A percentile compares a stretch with the other conserved stretches of the same genome.
These are phyloP conservation scores for Backusella mclennaniae DNA, from an alignment of 192 early-diverging fungal species.

Conservation along the genomic window DNA sequence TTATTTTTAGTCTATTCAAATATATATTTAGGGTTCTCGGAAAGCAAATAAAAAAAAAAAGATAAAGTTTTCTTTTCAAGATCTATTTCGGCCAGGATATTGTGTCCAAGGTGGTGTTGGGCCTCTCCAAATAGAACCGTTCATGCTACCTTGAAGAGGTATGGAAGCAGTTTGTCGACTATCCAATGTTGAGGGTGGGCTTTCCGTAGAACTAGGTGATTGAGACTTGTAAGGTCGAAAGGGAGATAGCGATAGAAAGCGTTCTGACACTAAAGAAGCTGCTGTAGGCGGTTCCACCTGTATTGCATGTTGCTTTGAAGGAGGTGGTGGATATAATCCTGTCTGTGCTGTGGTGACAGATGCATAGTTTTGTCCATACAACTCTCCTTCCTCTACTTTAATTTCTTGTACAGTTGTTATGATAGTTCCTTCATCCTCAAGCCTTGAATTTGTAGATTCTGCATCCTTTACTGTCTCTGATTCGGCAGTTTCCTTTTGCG, in stretches of 20 bases:
- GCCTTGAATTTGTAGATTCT: not conserved
- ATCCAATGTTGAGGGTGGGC: not conserved
- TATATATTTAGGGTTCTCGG: not conserved
- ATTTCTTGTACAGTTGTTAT: not conserved
- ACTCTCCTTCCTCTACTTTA: not conserved
- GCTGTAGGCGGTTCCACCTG: not conserved
- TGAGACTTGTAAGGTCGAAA: not conserved
- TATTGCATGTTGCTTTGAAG: not conserved
- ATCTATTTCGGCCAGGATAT: not conserved
- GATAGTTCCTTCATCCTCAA: not conserved
- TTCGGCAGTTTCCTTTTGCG: not conserved
- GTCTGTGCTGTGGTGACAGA: not conserved
- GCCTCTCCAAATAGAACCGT: not conserved
- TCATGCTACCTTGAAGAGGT: not conserved
- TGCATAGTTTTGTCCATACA: conserved; percentile 8
- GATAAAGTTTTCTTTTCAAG: not conserved
- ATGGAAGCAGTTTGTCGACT: not conserved
- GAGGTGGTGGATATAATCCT: conserved; percentile 4
- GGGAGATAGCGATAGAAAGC: not conserved
- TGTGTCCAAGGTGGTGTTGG: conserved; percentile 12
- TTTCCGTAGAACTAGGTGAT: not conserved
- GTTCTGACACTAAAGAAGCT: not conserved
- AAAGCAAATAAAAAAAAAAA: not conserved
- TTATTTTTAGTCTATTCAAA: conserved; percentile 13
- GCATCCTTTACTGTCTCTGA: not conserved